Conservation (phyloP, 768 basidiomycete species). For the Leccinum barrowsii region DNA sequence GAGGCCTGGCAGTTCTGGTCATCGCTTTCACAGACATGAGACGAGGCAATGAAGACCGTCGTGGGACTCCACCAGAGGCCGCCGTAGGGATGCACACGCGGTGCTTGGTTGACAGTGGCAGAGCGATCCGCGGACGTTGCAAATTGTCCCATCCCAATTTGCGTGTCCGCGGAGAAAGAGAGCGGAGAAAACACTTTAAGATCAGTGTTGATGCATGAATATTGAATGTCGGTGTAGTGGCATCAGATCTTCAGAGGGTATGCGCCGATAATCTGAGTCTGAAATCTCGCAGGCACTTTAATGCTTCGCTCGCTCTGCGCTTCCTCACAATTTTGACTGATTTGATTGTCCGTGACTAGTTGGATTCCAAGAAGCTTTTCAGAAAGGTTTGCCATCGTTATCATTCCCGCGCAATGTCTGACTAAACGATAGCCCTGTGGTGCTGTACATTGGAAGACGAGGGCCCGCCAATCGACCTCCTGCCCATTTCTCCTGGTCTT, state of each 20-base stretch:
- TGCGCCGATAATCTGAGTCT: no score
- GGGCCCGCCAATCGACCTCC: neutral
- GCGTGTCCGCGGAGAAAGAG: neutral
- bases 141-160: neutral
- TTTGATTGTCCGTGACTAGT: no score
- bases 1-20: neutral
- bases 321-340: no score
- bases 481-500: neutral
- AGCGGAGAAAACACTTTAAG: neutral
- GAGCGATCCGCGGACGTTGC: neutral
- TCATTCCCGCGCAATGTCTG: neutral
- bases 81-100: neutral
- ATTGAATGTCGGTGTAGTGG: neutral
- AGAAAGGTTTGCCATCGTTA: neutral
- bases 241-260: no score
- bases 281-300: no score
- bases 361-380: neutral
- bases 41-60: neutral
- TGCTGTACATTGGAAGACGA: neutral
- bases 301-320: no score
- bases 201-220: neutral
- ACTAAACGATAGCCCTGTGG: neutral
- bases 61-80: neutral
- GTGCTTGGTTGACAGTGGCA: neutral
- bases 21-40: neutral